Conservation (phyloP, 345 rosid species). For the Ceriops tagal region DNA sequence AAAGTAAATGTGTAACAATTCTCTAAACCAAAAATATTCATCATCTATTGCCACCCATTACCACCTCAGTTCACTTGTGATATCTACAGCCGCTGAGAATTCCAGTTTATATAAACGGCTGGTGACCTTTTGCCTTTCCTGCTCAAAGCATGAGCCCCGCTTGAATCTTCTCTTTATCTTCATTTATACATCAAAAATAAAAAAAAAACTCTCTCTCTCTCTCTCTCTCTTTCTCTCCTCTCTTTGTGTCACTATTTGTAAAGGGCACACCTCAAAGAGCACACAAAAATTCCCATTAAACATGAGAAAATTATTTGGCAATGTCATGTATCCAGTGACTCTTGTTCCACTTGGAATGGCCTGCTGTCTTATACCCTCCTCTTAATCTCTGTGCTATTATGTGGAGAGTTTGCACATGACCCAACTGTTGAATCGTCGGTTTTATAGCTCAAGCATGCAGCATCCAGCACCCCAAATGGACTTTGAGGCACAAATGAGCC, state of each 20-base stretch:
- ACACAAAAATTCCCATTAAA: not conserved
- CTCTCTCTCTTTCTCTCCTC: not conserved
- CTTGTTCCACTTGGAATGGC: conserved; percentile 9
- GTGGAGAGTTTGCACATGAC: conserved; percentile 46
- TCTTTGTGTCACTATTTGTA: not conserved
- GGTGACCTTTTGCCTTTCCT: not conserved
- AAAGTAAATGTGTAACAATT: not conserved
- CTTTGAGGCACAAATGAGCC: conserved; percentile 43
- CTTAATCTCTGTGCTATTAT: conserved; percentile 31
- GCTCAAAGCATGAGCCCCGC: conserved; percentile 1
- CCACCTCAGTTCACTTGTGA: too few relatives aligned
- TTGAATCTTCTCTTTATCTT: not conserved
- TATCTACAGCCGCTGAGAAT: not conserved
- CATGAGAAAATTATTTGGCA: not conserved
- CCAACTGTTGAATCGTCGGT: conserved; percentile 43
- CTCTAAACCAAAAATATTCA: not conserved
- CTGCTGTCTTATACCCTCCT: conserved; percentile 41
- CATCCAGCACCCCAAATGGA: conserved; percentile 68
- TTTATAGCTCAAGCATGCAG: conserved; percentile 65
- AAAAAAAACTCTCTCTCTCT: not conserved
- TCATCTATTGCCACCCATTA: not conserved
- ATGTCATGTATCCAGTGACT: not conserved
- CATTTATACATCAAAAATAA: conserved; percentile 1
- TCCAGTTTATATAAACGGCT: not conserved
- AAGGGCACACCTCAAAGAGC: not conserved